Evolutionary conservation across 2,329 filamentous ascomycete genomes (phyloP).

Genomic region (Exophiala calicioides): DNA sequence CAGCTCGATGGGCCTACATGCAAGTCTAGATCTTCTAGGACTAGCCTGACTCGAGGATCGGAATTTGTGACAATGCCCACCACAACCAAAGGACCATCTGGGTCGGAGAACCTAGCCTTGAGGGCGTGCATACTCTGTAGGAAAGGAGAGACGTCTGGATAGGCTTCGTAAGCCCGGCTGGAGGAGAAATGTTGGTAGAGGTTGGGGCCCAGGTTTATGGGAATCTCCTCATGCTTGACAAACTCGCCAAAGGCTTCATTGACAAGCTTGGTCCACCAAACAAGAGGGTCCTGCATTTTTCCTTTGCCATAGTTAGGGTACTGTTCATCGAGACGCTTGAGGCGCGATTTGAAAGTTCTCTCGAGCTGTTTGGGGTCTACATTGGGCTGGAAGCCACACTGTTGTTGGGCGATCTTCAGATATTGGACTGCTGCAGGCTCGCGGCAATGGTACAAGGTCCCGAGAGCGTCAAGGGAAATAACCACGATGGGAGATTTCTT

Average conservation of each 20-base stretch:
- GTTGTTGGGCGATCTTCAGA: slow-evolving; percentile 39
- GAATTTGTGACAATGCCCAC: slow-evolving; percentile 50
- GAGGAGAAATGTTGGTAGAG: slow-evolving; percentile 45
- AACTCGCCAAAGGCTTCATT: slow-evolving; percentile 38
- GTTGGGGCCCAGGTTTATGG: slow-evolving; percentile 37
- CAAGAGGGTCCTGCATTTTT: slow-evolving; percentile 38
- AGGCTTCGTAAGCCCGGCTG: slow-evolving; percentile 43
- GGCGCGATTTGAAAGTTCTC: slow-evolving; percentile 41
- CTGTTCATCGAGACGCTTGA: slow-evolving; percentile 35
- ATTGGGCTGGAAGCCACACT: slow-evolving; percentile 36
- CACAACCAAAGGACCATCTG: slow-evolving; percentile 37
- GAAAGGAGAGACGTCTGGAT: slow-evolving; percentile 42
- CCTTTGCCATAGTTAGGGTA: slow-evolving; percentile 49
- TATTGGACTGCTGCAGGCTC: slow-evolving; percentile 44
- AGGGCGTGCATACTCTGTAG: slow-evolving; percentile 37
- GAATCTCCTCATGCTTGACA: slow-evolving; percentile 32
- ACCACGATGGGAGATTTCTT: slow-evolving; percentile 34
- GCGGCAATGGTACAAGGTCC: slow-evolving; percentile 47
- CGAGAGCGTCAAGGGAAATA: slow-evolving; percentile 49
- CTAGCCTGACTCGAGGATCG: slow-evolving; percentile 45
- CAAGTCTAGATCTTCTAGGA: slow-evolving; percentile 43
- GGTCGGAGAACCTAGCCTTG: slow-evolving; percentile 17
- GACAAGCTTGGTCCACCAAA: slow-evolving; percentile 50
- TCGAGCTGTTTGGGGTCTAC: slow-evolving; percentile 31
- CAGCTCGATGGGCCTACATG: slow-evolving; percentile 37